Evolutionary conservation across 1,139 yeast genomes (phyloP).

Genomic region (Arxiozyma telluris): DNA sequence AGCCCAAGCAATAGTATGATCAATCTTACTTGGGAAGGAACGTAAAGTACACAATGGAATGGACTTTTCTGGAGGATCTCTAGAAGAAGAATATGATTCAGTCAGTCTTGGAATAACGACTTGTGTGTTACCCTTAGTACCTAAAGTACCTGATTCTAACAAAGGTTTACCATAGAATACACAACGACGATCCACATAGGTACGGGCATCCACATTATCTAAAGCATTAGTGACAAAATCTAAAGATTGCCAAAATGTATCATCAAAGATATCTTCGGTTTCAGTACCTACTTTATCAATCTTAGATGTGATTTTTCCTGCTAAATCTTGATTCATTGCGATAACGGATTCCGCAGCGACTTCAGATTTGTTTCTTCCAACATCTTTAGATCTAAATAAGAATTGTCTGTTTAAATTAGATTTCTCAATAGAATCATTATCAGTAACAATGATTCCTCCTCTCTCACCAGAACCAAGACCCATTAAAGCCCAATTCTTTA

Average conservation of each 20-base stretch:
- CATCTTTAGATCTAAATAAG: constrained; percentile 87
- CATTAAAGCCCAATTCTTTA: constrained; percentile 96
- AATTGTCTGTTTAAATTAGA: constrained; percentile 94
- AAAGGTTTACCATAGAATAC: constrained; percentile 85
- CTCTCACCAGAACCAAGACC: constrained; percentile 89
- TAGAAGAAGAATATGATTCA: constrained; percentile 90
- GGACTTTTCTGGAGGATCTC: constrained; percentile 97
- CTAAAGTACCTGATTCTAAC: constrained; percentile 93
- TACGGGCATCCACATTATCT: constrained; percentile 96
- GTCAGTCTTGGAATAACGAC: constrained; percentile 89
- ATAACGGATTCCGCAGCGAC: constrained; percentile 81
- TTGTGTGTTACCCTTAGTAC: constrained; percentile 97
- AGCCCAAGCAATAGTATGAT: constrained; percentile 99
- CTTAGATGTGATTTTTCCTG: constrained; percentile 65
- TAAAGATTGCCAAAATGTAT: constrained; percentile 73
- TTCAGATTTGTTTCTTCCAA: constrained; percentile 83
- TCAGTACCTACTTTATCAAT: constrained; percentile 90
- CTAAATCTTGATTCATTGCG: constrained; percentile 75
- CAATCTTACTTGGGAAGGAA: constrained; percentile 95
- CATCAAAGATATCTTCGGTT: constrained; percentile 79
- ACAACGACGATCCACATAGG: constrained; percentile 95
- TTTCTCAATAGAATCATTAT: constrained; percentile 90
- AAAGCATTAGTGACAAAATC: constrained; percentile 93
- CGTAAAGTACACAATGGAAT: constrained; percentile 95
- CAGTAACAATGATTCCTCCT: constrained; percentile 81